Base-by-base conservation (phyloP, 1,139 yeast genomes). In the Hyphopichia pseudoburtonii region DNA sequence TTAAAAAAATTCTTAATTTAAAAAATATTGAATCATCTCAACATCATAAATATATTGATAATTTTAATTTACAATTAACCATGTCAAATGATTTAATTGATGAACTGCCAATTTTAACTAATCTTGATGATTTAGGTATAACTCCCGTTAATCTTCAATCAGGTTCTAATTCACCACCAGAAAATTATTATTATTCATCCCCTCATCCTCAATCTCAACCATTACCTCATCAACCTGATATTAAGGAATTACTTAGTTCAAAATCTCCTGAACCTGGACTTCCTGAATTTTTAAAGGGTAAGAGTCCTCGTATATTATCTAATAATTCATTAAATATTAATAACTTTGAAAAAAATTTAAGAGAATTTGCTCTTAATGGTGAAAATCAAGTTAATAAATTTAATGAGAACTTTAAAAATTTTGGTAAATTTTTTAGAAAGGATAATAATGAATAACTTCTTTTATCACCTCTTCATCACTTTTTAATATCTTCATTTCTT, bases 1-100 rank as follows among this genome's bases (percentile, higher is more conserved):
- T 86, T 52, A 56, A 62, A 42, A 86, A 85, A 52, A 64, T 87
- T 4, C 64, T 87, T 38, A 76, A 71, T 24, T 66, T 86, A 43
- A 86, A 86, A 57, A 82, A 84, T 5, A 65, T 81, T 27, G 64
- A 66, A n/a, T 62, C 63, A 37, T 53, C 58, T 23, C 73, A 70
- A 36, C 79, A 76, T 34, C 54, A 60, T 29, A 72, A 74, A 46
- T 82, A 77, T 46, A 52, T 78, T 33, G 92, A 84, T 36, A 63
- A 72, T 40, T 86, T 86, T 62, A 72, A 74, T 44, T 58, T 76
- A 10, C 85, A 82, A 52, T 56, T 82, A 39, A 64, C 78, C 17
- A 68, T 76, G 5, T 81, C 71, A 40, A 78, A 76, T 35, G 62
- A 68, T 34, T 56, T 77, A 30, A 52, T 59, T 3, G 73, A 69